Conservation (phyloP, 139 green algal species). For the Microglena sp. region DNA sequence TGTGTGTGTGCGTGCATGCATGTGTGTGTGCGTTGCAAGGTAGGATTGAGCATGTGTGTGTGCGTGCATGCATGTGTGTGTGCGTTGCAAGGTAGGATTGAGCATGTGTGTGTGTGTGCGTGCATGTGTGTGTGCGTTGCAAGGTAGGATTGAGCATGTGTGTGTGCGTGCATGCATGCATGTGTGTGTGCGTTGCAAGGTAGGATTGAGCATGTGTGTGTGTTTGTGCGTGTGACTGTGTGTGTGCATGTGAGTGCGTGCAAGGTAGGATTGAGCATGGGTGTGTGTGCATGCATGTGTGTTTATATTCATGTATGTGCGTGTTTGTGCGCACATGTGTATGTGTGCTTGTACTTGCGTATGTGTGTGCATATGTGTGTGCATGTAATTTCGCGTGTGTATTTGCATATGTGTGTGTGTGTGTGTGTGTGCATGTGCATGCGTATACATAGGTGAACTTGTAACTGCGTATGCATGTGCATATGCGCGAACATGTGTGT, state of each 20-base stretch:
- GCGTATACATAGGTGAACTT: not conserved
- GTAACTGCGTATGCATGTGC: not conserved
- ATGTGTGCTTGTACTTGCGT: not conserved
- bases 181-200: no score
- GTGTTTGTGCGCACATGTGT: not conserved
- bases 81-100: no score
- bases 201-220: no score
- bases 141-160: no score
- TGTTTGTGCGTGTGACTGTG: not conserved
- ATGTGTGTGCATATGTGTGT: not conserved
- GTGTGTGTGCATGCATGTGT: not conserved
- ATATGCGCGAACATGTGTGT: not conserved
- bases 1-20: no score
- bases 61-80: no score
- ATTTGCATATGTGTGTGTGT: not conserved
- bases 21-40: no score
- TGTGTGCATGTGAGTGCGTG: not conserved
- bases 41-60: no score
- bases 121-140: no score
- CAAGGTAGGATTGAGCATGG: no score
- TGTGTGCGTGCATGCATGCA: no score
- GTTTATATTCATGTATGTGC: not conserved
- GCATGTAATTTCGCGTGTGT: not conserved
- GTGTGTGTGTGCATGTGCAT: not conserved
- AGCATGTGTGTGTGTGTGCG: no score